These are phyloP conservation scores for Trametes elegans DNA, from an alignment of 768 basidiomycete species.

Conservation along the genomic window DNA sequence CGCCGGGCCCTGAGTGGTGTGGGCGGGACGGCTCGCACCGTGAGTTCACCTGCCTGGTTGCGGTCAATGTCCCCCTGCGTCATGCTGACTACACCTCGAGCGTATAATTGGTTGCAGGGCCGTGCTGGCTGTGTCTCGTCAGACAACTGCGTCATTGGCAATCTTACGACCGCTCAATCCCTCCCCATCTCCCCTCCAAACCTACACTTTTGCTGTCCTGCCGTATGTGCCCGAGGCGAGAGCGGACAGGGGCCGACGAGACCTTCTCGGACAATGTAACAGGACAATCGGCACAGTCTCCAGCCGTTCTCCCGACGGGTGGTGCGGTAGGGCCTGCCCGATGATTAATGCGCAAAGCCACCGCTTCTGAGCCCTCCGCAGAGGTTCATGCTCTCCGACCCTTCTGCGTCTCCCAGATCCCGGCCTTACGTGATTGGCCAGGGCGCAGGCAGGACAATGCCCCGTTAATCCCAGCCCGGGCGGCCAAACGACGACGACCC, in stretches of 20 bases:
- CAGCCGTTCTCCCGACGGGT: neutral
- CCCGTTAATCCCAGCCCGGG: no score
- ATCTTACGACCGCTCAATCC: constrained; percentile 1
- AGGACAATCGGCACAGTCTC: neutral
- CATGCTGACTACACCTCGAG: neutral
- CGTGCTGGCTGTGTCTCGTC: no score
- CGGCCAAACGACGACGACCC: no score
- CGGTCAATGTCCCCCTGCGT: neutral
- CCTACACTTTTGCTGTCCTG: neutral
- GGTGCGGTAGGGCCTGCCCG: neutral
- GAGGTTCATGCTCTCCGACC: no score
- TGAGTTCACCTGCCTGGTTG: neutral
- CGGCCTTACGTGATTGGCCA: no score
- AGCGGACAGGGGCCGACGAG: neutral
- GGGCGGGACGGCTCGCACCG: constrained; percentile 2
- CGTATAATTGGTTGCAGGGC: neutral
- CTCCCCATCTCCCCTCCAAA: neutral
- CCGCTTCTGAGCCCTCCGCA: neutral
- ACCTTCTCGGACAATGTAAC: neutral
- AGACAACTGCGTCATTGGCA: neutral
- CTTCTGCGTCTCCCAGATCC: no score
- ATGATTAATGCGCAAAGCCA: neutral
- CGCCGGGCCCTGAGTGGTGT: constrained; percentile 1
- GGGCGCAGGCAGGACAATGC: no score
- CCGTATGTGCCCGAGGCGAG: neutral